phyloP scores from a whole-genome alignment of 176 grass and related monocot species.

The Oryza meridionalis region DNA sequence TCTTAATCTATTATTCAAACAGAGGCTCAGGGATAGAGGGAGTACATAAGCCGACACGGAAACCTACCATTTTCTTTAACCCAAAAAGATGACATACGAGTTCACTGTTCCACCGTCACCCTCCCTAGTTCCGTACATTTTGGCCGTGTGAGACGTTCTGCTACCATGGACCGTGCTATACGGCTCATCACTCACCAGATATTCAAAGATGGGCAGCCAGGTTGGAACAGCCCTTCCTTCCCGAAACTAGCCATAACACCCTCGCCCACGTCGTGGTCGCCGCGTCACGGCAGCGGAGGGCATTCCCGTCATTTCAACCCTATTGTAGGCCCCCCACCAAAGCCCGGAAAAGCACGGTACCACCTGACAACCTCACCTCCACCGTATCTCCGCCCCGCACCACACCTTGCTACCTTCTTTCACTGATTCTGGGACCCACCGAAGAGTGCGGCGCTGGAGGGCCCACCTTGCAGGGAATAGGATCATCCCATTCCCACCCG shows the following conservation, averaged over 20 bases:
- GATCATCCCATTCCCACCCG: background rate
- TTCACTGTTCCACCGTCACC: background rate
- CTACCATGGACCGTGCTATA: background rate
- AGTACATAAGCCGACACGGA: too few relatives aligned
- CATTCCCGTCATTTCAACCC: background rate
- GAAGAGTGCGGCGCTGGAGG: background rate
- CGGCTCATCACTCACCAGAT: background rate
- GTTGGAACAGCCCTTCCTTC: background rate
- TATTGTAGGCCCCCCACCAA: background rate
- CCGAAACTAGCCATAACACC: background rate
- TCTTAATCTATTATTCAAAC: too few relatives aligned
- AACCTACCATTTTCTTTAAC: too few relatives aligned
- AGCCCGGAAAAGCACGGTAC: background rate
- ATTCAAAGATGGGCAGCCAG: background rate
- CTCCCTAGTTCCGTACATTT: background rate
- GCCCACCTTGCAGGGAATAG: background rate
- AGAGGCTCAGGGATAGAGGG: too few relatives aligned
- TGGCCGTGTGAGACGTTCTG: background rate
- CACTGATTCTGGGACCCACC: background rate
- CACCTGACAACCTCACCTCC: background rate
- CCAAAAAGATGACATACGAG: too few relatives aligned
- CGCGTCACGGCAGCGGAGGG: background rate
- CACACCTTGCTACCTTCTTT: background rate
- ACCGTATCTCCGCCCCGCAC: too few relatives aligned
- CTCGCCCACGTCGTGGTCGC: background rate